Conservation (phyloP, 129 eudicot species). For the Kitagawia praeruptora region DNA sequence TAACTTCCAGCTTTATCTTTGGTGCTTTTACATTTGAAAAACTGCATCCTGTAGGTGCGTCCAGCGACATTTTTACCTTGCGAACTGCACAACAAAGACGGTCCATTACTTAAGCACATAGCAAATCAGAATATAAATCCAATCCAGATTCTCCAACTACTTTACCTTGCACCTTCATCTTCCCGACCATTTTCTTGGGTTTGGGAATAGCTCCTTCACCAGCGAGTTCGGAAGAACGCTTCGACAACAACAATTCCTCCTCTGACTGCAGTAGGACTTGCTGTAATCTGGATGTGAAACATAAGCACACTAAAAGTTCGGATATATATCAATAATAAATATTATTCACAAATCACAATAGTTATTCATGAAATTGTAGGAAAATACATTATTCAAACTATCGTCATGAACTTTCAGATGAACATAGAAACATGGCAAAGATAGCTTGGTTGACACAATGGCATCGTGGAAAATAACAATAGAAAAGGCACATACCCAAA, state of each 20-base stretch:
- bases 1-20: conserved; percentile 38
- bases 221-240: conserved; percentile 48
- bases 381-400: not conserved
- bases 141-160: not conserved
- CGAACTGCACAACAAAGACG: conserved; percentile 45
- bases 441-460: not conserved
- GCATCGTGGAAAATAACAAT: not conserved
- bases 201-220: conserved; percentile 45
- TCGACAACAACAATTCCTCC: conserved; percentile 53
- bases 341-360: not conserved
- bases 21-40: conserved; percentile 43
- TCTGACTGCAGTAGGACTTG: conserved; percentile 71
- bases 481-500: conserved; percentile 40
- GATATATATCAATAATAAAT: not conserved
- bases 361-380: not conserved
- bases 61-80: conserved; percentile 66
- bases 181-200: conserved; percentile 82
- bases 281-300: conserved; percentile 45
- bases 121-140: not conserved
- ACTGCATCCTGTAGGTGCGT: conserved; percentile 75
- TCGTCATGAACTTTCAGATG: not conserved
- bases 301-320: not conserved
- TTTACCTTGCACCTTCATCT: conserved; percentile 87
- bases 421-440: not conserved
- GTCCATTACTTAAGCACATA: not conserved